These are phyloP conservation scores for Talaromyces wortmannii DNA, from an alignment of 495 filamentous ascomycete species.

Conservation along the genomic window DNA sequence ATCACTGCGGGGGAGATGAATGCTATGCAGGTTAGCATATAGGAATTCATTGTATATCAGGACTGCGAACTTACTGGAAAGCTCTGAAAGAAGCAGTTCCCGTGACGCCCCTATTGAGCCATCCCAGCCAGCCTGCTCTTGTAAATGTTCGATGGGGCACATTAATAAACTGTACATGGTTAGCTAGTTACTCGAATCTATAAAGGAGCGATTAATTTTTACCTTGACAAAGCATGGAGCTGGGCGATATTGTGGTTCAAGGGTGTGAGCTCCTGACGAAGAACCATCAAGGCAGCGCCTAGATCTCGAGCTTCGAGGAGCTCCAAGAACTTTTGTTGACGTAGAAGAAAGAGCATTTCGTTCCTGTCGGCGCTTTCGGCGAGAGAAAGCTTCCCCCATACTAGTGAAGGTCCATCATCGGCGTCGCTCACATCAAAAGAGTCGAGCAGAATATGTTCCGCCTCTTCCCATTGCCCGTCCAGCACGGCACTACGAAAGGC, in stretches of 20 bases:
- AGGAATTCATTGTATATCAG: neutral
- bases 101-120: conserved; percentile 76
- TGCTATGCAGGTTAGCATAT: conserved; percentile 34
- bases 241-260: conserved; percentile 69
- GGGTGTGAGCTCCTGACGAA: conserved; percentile 83
- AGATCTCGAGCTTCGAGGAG: conserved; percentile 73
- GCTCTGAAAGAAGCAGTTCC: conserved; percentile 63
- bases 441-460: conserved; percentile 73
- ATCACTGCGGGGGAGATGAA: conserved; percentile 96
- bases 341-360: conserved; percentile 69
- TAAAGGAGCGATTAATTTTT: conserved; percentile 9
- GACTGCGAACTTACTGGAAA: conserved; percentile 61
- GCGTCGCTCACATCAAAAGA: conserved; percentile 38
- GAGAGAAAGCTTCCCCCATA: conserved; percentile 37
- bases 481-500: conserved; percentile 78
- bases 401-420: conserved; percentile 14
- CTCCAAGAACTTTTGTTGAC: conserved; percentile 94
- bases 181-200: conserved; percentile 2
- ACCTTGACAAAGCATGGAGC: conserved; percentile 82
- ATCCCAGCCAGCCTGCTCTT: conserved; percentile 79
- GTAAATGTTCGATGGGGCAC: conserved; percentile 77
- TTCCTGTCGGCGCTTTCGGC: conserved; percentile 50
- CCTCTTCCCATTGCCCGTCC: conserved; percentile 74
- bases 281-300: conserved; percentile 64
- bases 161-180: conserved; percentile 63